phyloP scores from a whole-genome alignment of 805 yeast species.

The Kazachstania psychrophila region DNA sequence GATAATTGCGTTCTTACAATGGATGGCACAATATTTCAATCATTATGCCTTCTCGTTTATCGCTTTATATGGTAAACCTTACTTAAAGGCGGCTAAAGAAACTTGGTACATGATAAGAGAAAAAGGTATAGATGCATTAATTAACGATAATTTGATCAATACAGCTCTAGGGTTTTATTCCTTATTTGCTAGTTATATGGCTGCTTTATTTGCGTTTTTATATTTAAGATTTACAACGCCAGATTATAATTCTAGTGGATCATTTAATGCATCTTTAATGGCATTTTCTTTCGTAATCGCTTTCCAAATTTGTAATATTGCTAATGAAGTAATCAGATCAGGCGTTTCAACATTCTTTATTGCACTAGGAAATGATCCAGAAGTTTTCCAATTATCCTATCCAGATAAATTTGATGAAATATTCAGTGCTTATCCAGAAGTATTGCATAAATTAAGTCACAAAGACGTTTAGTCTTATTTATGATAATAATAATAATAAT shows the following conservation, averaged over 20 bases:
- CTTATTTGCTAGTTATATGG: constrained; percentile 58
- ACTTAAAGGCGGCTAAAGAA: constrained; percentile 66
- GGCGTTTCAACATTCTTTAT: constrained; percentile 81
- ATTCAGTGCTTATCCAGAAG: constrained; percentile 59
- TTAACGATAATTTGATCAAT: constrained; percentile 74
- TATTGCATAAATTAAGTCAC: constrained; percentile 43
- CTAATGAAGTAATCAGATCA: constrained; percentile 66
- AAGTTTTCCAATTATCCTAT: constrained; percentile 62
- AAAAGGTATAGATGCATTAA: constrained; percentile 76
- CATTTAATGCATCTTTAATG: constrained; percentile 60
- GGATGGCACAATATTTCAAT: constrained; percentile 79
- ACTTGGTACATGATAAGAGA: constrained; percentile 69
- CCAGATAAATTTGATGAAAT: constrained; percentile 59
- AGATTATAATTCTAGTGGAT: constrained; percentile 48
- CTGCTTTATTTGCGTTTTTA: constrained; percentile 52
- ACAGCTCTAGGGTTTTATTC: constrained; percentile 74
- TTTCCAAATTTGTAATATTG: constrained; percentile 62
- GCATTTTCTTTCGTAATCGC: constrained; percentile 69
- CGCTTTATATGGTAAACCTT: constrained; percentile 78
- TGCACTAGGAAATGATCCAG: constrained; percentile 78
- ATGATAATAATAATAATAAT: background rate
- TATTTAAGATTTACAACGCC: constrained; percentile 64
- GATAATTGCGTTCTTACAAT: constrained; percentile 56
- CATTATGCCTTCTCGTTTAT: constrained; percentile 83
- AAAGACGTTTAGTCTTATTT: constrained; percentile 14